phyloP scores from a whole-genome alignment of 2,329 filamentous ascomycete genomes.

The Balansia obtecta region DNA sequence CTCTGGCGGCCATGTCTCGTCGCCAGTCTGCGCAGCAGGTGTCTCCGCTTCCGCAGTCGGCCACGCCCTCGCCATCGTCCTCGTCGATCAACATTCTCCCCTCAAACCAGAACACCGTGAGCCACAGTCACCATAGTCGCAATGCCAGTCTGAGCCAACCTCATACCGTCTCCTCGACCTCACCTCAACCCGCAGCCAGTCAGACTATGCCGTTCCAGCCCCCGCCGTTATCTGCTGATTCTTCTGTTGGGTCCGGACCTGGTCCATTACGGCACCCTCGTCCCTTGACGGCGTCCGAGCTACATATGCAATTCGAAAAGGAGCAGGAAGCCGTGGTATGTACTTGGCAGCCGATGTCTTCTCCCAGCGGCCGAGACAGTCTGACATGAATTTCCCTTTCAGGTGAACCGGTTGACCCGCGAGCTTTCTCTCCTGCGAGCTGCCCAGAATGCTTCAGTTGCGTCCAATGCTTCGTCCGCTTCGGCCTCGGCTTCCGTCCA shows the following conservation, averaged over 20 bases:
- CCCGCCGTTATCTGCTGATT: slow-evolving; percentile 18
- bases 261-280: slow-evolving; percentile 77
- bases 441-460: slow-evolving; percentile 53
- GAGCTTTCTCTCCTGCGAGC: slow-evolving; percentile 75
- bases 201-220: slow-evolving; percentile 19
- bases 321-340: slow-evolving; percentile 87
- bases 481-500: slow-evolving; percentile 40
- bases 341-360: slow-evolving; percentile 6
- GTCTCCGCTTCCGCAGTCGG: slow-evolving; percentile 24
- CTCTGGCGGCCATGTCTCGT: slow-evolving; percentile 25
- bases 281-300: slow-evolving; percentile 75
- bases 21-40: slow-evolving; percentile 33
- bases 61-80: slow-evolving; percentile 12
- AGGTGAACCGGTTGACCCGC: slow-evolving; percentile 88
- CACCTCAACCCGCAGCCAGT: slow-evolving; percentile 10
- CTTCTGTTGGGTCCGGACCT: slow-evolving; percentile 41
- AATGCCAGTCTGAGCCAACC: slow-evolving; percentile 6
- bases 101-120: slow-evolving; percentile 39
- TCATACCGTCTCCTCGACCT: slow-evolving; percentile 22
- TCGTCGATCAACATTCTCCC: slow-evolving; percentile 44
- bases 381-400: slow-evolving; percentile 1
- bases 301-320: slow-evolving; percentile 83
- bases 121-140: slow-evolving; percentile 13
- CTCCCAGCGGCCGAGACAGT: not conserved
- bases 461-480: slow-evolving; percentile 51